Evolutionary conservation across 2,329 filamentous ascomycete species (phyloP).

Genomic region (Aspergillus awamori): DNA sequence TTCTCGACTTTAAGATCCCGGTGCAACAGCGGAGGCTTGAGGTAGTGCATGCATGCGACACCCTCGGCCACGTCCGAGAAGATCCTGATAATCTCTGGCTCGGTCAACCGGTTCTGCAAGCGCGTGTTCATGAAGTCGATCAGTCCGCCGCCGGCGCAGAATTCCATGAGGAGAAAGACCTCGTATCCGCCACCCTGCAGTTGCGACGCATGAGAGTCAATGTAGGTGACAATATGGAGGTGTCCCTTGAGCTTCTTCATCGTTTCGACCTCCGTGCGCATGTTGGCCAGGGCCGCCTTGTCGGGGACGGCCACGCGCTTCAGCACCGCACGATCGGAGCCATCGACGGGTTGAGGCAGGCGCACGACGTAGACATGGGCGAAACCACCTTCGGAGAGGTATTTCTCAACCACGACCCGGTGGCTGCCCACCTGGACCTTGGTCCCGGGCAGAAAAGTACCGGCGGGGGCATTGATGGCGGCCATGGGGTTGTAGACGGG

Average conservation of each 20-base stretch:
- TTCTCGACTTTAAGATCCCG: constrained; percentile 98
- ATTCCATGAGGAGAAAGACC: constrained; percentile 98
- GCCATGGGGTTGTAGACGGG: constrained; percentile 41
- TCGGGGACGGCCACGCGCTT: constrained; percentile 97
- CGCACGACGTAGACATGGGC: constrained; percentile 97
- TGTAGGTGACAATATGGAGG: constrained; percentile 93
- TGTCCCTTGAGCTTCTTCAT: constrained; percentile 99
- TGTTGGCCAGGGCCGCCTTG: constrained; percentile 89
- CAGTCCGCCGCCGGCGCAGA: constrained; percentile 87
- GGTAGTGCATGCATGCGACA: constrained; percentile 98
- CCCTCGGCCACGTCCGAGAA: constrained; percentile 95
- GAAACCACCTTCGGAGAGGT: constrained; percentile 96
- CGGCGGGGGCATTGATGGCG: constrained; percentile 58
- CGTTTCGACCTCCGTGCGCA: constrained; percentile 98
- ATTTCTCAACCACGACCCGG: constrained; percentile 91
- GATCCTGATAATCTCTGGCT: constrained; percentile 96
- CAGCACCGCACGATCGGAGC: constrained; percentile 79
- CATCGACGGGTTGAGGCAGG: constrained; percentile 74
- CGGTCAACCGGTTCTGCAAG: constrained; percentile 91
- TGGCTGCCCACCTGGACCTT: constrained; percentile 96
- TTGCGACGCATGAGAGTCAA: constrained; percentile 97
- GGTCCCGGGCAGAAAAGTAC: constrained; percentile 89
- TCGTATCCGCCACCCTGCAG: constrained; percentile 91
- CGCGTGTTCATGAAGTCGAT: constrained; percentile 99
- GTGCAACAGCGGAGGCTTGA: constrained; percentile 89